These are phyloP conservation scores for Monosporozyma aerobia DNA, from an alignment of 805 yeast species.

Conservation along the genomic window DNA sequence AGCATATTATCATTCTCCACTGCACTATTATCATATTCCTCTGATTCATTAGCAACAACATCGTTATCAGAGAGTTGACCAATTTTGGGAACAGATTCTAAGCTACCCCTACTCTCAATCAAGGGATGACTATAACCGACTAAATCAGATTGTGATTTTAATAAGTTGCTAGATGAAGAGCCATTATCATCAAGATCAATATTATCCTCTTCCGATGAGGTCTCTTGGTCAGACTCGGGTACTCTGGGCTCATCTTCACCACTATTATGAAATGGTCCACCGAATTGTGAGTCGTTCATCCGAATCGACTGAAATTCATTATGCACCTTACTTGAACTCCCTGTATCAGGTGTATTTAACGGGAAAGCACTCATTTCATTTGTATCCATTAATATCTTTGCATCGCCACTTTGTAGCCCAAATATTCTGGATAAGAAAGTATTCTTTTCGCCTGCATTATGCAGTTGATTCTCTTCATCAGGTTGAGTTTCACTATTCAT, in stretches of 20 bases:
- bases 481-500: background rate
- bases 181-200: conserved; percentile 4
- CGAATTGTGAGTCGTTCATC: background rate
- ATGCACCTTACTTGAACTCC: background rate
- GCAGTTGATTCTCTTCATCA: background rate
- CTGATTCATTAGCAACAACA: conserved; percentile 10
- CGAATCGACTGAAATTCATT: background rate
- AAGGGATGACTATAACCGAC: background rate
- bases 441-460: conserved; percentile 10
- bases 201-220: conserved; percentile 23
- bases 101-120: background rate
- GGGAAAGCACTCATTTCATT: conserved; percentile 24
- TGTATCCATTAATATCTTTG: conserved; percentile 18
- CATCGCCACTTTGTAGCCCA: conserved; percentile 26
- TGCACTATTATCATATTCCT: conserved; percentile 12
- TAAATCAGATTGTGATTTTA: background rate
- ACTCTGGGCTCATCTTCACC: conserved; percentile 17
- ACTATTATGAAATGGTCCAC: background rate
- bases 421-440: conserved; percentile 28
- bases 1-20: conserved; percentile 15
- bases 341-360: background rate
- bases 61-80: conserved; percentile 38
- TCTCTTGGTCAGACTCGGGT: conserved; percentile 29
- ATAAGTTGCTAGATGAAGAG: background rate
- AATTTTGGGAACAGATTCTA: conserved; percentile 18